A percentile compares a stretch with the other conserved stretches of the same genome.
Conservation (phyloP, 306 rosid genomes). For the Corylus avellana region DNA sequence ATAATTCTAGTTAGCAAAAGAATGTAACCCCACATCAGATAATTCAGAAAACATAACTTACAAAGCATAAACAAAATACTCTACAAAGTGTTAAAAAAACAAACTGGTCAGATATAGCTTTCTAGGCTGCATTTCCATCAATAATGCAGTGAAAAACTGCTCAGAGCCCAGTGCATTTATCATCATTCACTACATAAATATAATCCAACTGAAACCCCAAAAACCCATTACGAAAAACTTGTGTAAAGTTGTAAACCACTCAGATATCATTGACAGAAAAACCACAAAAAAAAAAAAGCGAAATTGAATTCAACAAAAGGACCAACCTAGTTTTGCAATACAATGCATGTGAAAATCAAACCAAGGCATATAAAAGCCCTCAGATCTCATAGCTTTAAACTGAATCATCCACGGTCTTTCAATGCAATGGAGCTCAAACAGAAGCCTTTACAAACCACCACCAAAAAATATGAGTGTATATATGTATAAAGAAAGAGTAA, state of each 20-base stretch:
- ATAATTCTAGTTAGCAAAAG: neutral
- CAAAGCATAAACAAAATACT: neutral
- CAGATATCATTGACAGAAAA: neutral
- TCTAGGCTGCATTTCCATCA: conserved; percentile 43
- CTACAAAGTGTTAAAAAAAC: neutral
- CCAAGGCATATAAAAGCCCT: conserved; percentile 9
- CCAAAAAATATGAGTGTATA: neutral
- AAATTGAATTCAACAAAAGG: neutral
- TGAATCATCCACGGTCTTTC: conserved; percentile 20
- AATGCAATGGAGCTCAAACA: conserved; percentile 30
- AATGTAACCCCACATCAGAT: neutral
- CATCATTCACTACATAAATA: conserved; percentile 24
- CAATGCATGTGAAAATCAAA: neutral
- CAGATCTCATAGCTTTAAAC: conserved; percentile 39
- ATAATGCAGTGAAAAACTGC: conserved; percentile 26
- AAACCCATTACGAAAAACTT: neutral
- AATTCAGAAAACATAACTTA: neutral
- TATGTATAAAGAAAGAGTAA: too few species aligned
- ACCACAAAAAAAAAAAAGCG: neutral
- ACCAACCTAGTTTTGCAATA: neutral
- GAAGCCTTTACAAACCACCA: conserved; percentile 28
- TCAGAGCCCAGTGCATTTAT: conserved; percentile 45
- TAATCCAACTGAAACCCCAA: neutral
- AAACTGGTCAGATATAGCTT: conserved; percentile 31
- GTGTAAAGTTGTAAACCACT: neutral